Evolutionary conservation across 2,329 filamentous ascomycete genomes (phyloP).

Genomic region (Sporothrix curviconia): DNA sequence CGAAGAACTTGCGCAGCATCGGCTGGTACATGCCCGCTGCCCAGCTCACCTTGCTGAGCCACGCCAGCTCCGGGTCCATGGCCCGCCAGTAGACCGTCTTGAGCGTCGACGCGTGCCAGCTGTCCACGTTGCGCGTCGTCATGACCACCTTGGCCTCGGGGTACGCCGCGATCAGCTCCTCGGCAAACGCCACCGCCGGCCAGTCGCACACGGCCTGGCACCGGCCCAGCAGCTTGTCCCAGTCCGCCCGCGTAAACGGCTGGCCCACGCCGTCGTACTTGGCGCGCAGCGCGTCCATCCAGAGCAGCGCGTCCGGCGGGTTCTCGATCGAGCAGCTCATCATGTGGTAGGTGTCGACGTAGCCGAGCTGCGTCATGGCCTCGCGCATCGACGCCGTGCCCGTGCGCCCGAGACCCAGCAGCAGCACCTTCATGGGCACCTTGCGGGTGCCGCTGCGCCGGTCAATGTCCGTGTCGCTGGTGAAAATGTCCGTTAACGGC

Average conservation of each 20-base stretch:
- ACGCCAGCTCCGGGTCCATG: constrained; percentile 11
- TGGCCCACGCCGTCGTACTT: constrained; percentile 48
- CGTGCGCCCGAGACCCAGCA: constrained; percentile 62
- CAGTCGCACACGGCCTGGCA: constrained; percentile 19
- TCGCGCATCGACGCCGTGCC: constrained; percentile 63
- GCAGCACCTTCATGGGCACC: constrained; percentile 66
- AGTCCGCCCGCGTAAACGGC: constrained; percentile 58
- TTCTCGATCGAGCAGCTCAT: constrained; percentile 64
- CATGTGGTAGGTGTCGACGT: constrained; percentile 67
- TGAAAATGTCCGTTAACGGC: constrained; percentile 55
- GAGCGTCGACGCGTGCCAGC: constrained; percentile 32
- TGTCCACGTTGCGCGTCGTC: constrained; percentile 33
- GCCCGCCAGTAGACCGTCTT: constrained; percentile 16
- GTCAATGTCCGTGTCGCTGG: constrained; percentile 61
- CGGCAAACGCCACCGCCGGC: constrained; percentile 27
- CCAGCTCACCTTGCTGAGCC: constrained; percentile 9
- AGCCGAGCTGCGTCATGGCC: constrained; percentile 60
- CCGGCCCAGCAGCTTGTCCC: constrained; percentile 29
- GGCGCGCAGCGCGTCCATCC: constrained; percentile 59
- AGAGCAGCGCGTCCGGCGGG: constrained; percentile 60
- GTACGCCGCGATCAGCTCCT: constrained; percentile 40
- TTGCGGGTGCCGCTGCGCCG: constrained; percentile 56
- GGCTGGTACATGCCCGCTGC: constrained; percentile 16
- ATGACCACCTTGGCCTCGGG: constrained; percentile 44
- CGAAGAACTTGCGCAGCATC: constrained; percentile 17